These are phyloP conservation scores for Chlorella variabilis DNA, from an alignment of 163 green algal species.

Conservation along the genomic window DNA sequence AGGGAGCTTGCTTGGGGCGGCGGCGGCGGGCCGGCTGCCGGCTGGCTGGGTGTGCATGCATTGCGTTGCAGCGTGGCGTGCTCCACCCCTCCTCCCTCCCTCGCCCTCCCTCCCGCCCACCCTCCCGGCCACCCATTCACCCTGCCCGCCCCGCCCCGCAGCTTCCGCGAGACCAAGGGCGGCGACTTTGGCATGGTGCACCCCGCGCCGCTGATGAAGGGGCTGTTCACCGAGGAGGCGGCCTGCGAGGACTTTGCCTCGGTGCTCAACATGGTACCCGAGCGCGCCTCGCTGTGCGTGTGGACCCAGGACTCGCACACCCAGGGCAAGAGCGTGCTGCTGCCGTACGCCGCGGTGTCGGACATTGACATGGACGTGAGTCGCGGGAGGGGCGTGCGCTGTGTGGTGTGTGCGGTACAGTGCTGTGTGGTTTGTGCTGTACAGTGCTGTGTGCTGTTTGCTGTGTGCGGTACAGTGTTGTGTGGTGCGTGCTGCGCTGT, in stretches of 20 bases:
- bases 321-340: constrained; percentile 29
- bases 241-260: constrained; percentile 53
- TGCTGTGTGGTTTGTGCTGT: background rate
- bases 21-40: too few species aligned
- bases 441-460: too few species aligned
- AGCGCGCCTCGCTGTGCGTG: constrained; percentile 48
- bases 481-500: too few species aligned
- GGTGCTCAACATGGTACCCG: constrained; percentile 49
- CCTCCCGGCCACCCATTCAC: background rate
- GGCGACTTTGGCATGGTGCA: constrained; percentile 46
- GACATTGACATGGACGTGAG: constrained; percentile 44
- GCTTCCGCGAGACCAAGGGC: constrained; percentile 46
- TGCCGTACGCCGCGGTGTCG: constrained; percentile 50
- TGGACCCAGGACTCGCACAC: constrained; percentile 46
- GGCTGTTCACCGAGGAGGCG: constrained; percentile 43
- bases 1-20: background rate
- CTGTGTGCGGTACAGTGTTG: too few species aligned
- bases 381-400: background rate
- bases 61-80: too few species aligned
- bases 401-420: too few species aligned
- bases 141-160: background rate
- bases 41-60: background rate
- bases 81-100: too few species aligned
- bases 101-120: background rate
- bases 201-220: constrained; percentile 44